These are phyloP conservation scores for Diplodia mutila DNA, from an alignment of 2,329 filamentous ascomycete genomes.

Conservation along the genomic window DNA sequence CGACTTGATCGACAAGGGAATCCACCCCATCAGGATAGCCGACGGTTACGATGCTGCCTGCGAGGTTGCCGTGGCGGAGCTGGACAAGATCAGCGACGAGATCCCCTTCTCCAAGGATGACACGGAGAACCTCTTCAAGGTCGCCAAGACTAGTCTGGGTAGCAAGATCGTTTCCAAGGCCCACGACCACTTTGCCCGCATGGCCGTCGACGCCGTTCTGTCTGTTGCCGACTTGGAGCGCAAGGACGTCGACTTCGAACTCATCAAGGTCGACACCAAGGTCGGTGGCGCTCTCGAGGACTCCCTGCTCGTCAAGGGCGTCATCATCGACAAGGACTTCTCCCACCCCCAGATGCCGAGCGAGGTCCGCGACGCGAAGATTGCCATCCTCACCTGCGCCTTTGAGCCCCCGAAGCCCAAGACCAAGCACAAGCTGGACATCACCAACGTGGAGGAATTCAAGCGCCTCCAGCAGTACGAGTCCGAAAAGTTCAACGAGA, in stretches of 20 bases:
- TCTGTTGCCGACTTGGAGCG: slow-evolving; percentile 95
- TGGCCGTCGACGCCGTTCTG: slow-evolving; percentile 94
- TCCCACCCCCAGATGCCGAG: slow-evolving; percentile 99
- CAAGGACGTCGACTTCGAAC: slow-evolving; percentile 96
- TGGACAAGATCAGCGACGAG: slow-evolving; percentile 90
- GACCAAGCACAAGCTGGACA: slow-evolving; percentile 99
- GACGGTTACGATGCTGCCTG: slow-evolving; percentile 98
- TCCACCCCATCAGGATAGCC: slow-evolving; percentile 97
- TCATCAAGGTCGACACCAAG: slow-evolving; percentile 99
- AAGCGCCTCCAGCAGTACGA: slow-evolving; percentile 97
- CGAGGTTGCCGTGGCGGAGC: slow-evolving; percentile 89
- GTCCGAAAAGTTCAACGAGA: slow-evolving; percentile 93
- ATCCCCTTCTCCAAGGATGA: slow-evolving; percentile 82
- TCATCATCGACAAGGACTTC: slow-evolving; percentile 99
- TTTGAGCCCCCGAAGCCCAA: slow-evolving; percentile 99
- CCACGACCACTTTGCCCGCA: slow-evolving; percentile 96
- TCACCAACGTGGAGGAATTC: slow-evolving; percentile 96
- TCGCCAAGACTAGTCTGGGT: slow-evolving; percentile 92
- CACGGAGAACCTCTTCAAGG: slow-evolving; percentile 86
- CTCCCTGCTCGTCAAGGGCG: slow-evolving; percentile 91
- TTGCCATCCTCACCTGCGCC: slow-evolving; percentile 95
- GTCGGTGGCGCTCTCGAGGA: slow-evolving; percentile 93
- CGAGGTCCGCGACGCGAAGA: slow-evolving; percentile 92
- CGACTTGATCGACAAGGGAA: slow-evolving; percentile 98
- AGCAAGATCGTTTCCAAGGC: slow-evolving; percentile 99